Percentiles rank a stretch among this genome's conserved stretches.
Evolutionary conservation across 2,329 filamentous ascomycete species (phyloP).

Genomic region (Biscogniauxia sp.): DNA sequence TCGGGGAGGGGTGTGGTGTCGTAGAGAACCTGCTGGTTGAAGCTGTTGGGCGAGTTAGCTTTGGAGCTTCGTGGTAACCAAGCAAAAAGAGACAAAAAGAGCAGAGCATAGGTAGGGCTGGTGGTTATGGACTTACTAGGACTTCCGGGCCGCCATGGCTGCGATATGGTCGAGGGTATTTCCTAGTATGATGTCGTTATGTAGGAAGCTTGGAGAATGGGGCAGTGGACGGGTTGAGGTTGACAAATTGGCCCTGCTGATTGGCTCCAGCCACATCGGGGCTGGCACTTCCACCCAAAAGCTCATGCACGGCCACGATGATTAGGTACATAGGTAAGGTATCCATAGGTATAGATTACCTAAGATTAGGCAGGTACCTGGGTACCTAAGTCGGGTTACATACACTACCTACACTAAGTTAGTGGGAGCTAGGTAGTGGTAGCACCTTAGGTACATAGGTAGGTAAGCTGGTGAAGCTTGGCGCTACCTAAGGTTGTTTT

Average conservation of each 20-base stretch:
- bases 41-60: slow-evolving; percentile 53
- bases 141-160: slow-evolving; percentile 60
- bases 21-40: slow-evolving; percentile 90
- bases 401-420: no score
- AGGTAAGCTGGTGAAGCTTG: not conserved
- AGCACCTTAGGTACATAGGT: not conserved
- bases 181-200: slow-evolving; percentile 16
- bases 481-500: not conserved
- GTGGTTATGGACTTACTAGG: slow-evolving; percentile 46
- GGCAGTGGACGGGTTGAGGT: slow-evolving; percentile 24
- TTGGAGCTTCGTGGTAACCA: not conserved
- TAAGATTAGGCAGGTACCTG: no score
- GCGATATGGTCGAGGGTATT: slow-evolving; percentile 24
- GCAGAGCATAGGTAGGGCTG: slow-evolving; percentile 8
- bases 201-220: slow-evolving; percentile 26
- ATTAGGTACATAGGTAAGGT: not conserved
- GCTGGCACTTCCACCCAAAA: slow-evolving; percentile 4
- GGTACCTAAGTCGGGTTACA: no score
- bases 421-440: not conserved
- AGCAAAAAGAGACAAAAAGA: not conserved
- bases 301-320: no score
- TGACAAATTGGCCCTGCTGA: slow-evolving; percentile 33
- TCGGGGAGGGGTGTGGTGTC: slow-evolving; percentile 95
- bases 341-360: no score
- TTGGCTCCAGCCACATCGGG: slow-evolving; percentile 32